Base-by-base conservation (phyloP, 768 basidiomycete genomes). In the Leccinum truebloodii region DNA sequence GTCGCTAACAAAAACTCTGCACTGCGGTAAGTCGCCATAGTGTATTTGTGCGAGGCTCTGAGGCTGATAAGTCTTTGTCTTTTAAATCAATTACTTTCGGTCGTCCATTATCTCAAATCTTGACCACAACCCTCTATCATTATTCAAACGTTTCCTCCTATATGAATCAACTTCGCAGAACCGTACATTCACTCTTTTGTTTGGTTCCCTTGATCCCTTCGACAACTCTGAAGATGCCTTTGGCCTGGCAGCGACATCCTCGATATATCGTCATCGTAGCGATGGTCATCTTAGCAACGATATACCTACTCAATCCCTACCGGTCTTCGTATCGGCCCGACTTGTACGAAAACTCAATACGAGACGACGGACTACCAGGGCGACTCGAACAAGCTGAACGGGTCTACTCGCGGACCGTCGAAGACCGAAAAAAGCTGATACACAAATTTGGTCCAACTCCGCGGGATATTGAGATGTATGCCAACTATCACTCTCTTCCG, bases 391-490 rank as follows among this genome's bases (percentile, higher is more conserved):
- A 77, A 26, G 73, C 83, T 32, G 78, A 82, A 55, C 68, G 62
- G 6, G 78, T 80, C 22, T 87, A 87, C 60, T 71, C 77, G 48
- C 79, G 78, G 63, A 55, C 76, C 14, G 67, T 84, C 3, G 56
- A 60, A 30, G 72, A 79, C 41, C 73, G 85, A 44, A 72, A 80
- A 58, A 78, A 72, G 26, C 73, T 87, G 58, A 83, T 87, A 66
- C 73, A 76, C 60, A 81, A 77, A 65, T 85, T 81, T 73, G 86
- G 86, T 1, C 83, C 85, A 18, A 76, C 72, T 0, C 69, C 82
- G 12, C 76, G 77, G 48, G 79, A 84, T 49, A 76, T 86, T 32
- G 69, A 59, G 24, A 73, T 82, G 85, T 72, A 26, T 55, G 63
- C 58, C 50, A 18, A 46, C 48, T 32, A 20, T 39, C 28, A 30